Base-by-base conservation (phyloP, 2,329 filamentous ascomycete species). In the Epichloe hybrida region DNA sequence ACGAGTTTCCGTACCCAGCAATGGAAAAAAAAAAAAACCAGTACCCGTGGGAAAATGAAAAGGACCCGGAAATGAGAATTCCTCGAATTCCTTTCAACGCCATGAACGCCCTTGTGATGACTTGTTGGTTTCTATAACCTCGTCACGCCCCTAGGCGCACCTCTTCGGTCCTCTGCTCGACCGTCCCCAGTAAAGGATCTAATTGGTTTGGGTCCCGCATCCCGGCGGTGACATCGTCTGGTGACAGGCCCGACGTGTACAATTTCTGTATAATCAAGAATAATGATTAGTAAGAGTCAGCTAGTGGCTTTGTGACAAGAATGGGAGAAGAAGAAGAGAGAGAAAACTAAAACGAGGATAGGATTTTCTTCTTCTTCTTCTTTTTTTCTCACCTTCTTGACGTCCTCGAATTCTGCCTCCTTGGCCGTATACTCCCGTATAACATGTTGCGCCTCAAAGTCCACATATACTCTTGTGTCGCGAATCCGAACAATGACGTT, bases 401-500 rank as follows among this genome's bases (percentile, higher is more conserved):
- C 81, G 36, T 81, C 80, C 31, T 84, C 83, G 64, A 94, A 96
- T 49, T 71, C 76, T 48, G 84, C 84, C 71, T 98, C 91, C 64
- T 86, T 84, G n/a, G 84, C 83, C 20, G 87, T 87, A 62, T 95
- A 96, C 69, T 98, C 91, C 55, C 91, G 75, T 34, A 95, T 83
- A 34, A 97, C 84, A 62, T 86, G 80, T 48, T 84, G 79, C 17
- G 76, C 81, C 41, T 74, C 79, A 64, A 97, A 95, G 64, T 98
- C 93, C 51, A 96, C 80, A 65, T 94, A 98, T 36, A 98, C 75
- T 55, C 93, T 76, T 1, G 91, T 97, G 64, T 98, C 93, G 50
- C 91, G 77, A 52, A 98, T 79, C 52, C 93, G 77, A 52, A 96
- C 79, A 42, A 98, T 63, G 44, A 98, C 93, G 60, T 88, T 85